A percentile compares a stretch with the other conserved stretches of the same genome.
Conservation (phyloP, 129 eudicot species). For the Flaveria brownii region DNA sequence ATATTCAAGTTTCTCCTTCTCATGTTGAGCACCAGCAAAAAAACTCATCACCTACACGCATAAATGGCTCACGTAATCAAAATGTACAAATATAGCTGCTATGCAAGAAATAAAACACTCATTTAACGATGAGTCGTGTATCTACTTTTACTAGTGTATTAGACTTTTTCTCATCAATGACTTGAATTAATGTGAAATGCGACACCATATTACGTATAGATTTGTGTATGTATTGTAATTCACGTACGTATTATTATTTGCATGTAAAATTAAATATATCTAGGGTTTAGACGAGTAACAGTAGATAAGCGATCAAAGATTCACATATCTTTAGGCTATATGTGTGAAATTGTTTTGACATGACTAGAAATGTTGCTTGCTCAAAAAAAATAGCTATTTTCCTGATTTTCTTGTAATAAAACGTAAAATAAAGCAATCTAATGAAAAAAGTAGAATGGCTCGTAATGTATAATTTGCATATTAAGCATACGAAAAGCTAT, state of each 20-base stretch:
- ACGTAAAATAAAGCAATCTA: background rate
- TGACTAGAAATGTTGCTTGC: background rate
- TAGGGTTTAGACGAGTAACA: background rate
- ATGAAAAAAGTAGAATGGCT: background rate
- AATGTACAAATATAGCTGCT: background rate
- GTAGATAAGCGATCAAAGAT: background rate
- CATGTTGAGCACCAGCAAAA: constrained; percentile 87
- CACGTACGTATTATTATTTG: background rate
- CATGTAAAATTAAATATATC: background rate
- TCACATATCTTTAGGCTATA: background rate
- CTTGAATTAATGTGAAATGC: background rate
- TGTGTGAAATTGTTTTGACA: background rate
- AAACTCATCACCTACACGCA: constrained; percentile 76
- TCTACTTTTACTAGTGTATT: background rate
- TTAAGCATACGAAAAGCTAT: constrained; percentile 1
- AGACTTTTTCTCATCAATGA: background rate
- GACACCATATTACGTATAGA: background rate
- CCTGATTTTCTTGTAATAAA: background rate
- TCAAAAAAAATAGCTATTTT: background rate
- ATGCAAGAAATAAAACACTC: background rate
- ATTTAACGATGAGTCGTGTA: background rate
- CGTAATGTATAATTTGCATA: background rate
- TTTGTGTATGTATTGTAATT: background rate
- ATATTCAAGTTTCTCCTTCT: constrained; percentile 89
- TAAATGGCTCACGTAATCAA: background rate